Evolutionary conservation across 2,329 filamentous ascomycete species (phyloP).

Genomic region (Ilyonectria mors-panacis): DNA sequence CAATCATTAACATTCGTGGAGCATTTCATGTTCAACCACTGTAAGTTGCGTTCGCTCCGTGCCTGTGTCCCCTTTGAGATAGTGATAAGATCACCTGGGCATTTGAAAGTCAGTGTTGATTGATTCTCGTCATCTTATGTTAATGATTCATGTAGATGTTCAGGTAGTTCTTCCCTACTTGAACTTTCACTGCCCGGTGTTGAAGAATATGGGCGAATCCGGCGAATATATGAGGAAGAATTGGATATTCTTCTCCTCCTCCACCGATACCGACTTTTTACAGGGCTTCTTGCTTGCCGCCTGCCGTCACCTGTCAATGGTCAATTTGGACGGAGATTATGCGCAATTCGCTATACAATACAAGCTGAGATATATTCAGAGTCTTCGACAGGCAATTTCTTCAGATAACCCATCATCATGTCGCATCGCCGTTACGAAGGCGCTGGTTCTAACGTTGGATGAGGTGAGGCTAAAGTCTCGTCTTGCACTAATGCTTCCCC

Average conservation of each 20-base stretch:
- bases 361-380: constrained; percentile 24
- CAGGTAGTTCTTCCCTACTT: constrained; percentile 26
- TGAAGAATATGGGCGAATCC: constrained; percentile 16
- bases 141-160: constrained; percentile 15
- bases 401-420: neutral
- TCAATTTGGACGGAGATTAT: constrained; percentile 9
- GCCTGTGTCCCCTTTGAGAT: neutral
- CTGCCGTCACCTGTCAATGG: constrained; percentile 26
- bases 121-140: neutral
- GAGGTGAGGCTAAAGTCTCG: constrained; percentile 15
- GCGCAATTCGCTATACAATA: constrained; percentile 29
- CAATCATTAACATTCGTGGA: constrained; percentile 19
- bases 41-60: constrained; percentile 19
- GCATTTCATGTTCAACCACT: constrained; percentile 32
- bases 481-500: neutral
- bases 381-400: constrained; percentile 19
- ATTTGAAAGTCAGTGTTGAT: neutral
- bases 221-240: constrained; percentile 17
- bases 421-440: constrained; percentile 21
- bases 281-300: constrained; percentile 31
- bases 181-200: constrained; percentile 24
- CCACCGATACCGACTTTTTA: constrained; percentile 27
- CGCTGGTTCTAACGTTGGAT: constrained; percentile 29
- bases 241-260: constrained; percentile 28
- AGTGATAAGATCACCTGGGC: neutral